phyloP scores from a whole-genome alignment of 345 rosid genomes.

The Atalantia buxifolia region DNA sequence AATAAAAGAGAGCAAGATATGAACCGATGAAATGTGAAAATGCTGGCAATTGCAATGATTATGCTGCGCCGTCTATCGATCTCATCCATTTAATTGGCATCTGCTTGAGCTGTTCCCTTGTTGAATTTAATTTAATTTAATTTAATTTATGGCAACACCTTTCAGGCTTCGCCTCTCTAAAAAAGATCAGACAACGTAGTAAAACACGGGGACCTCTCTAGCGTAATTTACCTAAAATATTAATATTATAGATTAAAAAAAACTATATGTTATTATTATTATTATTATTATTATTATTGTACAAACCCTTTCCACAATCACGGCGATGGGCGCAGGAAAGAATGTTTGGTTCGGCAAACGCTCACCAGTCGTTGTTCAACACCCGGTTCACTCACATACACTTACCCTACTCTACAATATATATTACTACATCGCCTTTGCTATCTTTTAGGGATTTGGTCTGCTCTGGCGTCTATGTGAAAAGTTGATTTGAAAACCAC shows the following conservation, averaged over 20 bases:
- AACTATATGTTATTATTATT: too few species aligned
- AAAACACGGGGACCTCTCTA: neutral
- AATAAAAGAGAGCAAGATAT: neutral
- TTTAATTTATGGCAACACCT: neutral
- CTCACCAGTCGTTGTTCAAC: neutral
- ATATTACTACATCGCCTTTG: neutral
- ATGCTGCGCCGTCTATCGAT: neutral
- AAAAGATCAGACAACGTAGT: too few species aligned
- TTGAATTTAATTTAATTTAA: too few species aligned
- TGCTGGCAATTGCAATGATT: neutral
- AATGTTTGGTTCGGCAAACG: neutral
- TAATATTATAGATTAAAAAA: too few species aligned
- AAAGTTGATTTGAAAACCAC: neutral
- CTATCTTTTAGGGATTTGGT: neutral
- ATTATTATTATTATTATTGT: too few species aligned
- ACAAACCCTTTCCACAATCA: too few species aligned
- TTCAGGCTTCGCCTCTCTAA: too few species aligned
- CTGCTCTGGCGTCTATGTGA: neutral
- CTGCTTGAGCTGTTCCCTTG: neutral
- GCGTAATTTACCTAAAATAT: neutral
- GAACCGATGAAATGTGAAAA: neutral
- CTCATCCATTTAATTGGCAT: neutral
- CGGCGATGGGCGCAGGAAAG: neutral
- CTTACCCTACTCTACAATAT: neutral
- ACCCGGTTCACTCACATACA: neutral